These are phyloP conservation scores for Lentithecium fluviatile DNA, from an alignment of 495 filamentous ascomycete species.

Conservation along the genomic window DNA sequence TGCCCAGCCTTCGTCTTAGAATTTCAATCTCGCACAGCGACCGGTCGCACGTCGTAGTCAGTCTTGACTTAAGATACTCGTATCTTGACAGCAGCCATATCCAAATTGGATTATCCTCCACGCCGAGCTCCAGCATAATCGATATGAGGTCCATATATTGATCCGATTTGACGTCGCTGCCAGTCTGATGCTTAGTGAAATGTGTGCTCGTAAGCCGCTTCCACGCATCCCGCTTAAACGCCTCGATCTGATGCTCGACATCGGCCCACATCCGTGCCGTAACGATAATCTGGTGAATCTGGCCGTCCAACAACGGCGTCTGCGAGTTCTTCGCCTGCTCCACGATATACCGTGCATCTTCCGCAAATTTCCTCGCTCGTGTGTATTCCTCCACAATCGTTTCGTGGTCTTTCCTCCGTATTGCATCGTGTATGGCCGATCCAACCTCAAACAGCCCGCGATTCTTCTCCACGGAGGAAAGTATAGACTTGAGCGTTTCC, in stretches of 20 bases:
- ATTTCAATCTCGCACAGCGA: conserved; percentile 90
- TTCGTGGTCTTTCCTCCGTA: conserved; percentile 87
- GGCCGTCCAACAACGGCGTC: conserved; percentile 61
- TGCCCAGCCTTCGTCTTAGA: conserved; percentile 73
- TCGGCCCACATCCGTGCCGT: conserved; percentile 95
- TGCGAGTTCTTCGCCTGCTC: conserved; percentile 51
- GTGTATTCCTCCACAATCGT: conserved; percentile 80
- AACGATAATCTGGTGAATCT: conserved; percentile 80
- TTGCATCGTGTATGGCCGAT: conserved; percentile 72
- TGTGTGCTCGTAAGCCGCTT: conserved; percentile 56
- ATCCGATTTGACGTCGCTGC: conserved; percentile 55
- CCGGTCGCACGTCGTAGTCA: conserved; percentile 72
- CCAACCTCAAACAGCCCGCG: conserved; percentile 78
- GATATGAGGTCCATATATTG: conserved; percentile 88
- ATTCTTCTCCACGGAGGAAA: conserved; percentile 70
- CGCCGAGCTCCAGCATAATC: conserved; percentile 83
- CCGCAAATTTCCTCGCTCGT: conserved; percentile 70
- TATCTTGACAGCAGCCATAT: conserved; percentile 87
- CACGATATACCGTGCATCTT: conserved; percentile 66
- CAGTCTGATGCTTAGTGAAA: conserved; percentile 47
- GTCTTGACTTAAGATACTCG: conserved; percentile 82
- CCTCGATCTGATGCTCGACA: conserved; percentile 76
- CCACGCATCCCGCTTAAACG: conserved; percentile 89
- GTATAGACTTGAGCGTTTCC: conserved; percentile 72
- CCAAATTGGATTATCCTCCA: conserved; percentile 94